A percentile compares a stretch with the other conserved stretches of the same genome.
These are phyloP conservation scores for Phyllosticta paracitricarpa DNA, from an alignment of 2,329 filamentous ascomycete genomes.

Conservation along the genomic window DNA sequence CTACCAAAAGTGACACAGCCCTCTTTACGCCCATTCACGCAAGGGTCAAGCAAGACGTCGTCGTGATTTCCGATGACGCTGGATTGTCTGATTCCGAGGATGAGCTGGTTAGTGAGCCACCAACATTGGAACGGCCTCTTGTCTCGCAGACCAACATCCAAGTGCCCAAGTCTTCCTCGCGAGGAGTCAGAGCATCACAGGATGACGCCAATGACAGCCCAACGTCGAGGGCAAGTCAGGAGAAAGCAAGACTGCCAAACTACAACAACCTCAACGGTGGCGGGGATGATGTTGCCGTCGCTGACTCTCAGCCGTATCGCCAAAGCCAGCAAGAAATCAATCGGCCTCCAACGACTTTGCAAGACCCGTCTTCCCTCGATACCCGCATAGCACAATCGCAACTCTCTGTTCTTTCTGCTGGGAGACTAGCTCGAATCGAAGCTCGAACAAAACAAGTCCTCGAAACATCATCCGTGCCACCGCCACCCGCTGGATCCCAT, in stretches of 20 bases:
- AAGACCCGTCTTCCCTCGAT: constrained; percentile 29
- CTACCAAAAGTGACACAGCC: constrained; percentile 12
- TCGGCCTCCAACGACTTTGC: constrained; percentile 18
- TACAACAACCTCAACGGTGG: neutral
- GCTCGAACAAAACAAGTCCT: constrained; percentile 12
- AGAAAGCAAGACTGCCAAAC: neutral
- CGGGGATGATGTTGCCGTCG: constrained; percentile 26
- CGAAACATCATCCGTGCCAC: constrained; percentile 14
- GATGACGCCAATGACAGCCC: neutral
- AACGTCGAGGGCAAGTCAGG: neutral
- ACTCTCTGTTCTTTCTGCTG: constrained; percentile 3
- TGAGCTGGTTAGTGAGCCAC: constrained; percentile 18
- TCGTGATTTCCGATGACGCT: constrained; percentile 15
- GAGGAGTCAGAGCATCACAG: neutral
- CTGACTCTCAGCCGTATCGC: constrained; percentile 35
- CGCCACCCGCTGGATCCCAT: constrained; percentile 19
- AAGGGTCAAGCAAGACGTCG: constrained; percentile 9
- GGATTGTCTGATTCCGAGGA: constrained; percentile 18
- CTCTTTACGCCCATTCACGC: constrained; percentile 20
- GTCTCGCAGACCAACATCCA: constrained; percentile 17
- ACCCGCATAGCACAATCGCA: constrained; percentile 27
- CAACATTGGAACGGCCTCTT: constrained; percentile 12
- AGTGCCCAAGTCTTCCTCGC: constrained; percentile 29
- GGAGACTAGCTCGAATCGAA: constrained; percentile 1
- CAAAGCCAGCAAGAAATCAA: constrained; percentile 18